A percentile compares a stretch with the other conserved stretches of the same genome.
These are phyloP conservation scores for Acacia melanoxylon DNA, from an alignment of 306 rosid genomes.

Conservation along the genomic window DNA sequence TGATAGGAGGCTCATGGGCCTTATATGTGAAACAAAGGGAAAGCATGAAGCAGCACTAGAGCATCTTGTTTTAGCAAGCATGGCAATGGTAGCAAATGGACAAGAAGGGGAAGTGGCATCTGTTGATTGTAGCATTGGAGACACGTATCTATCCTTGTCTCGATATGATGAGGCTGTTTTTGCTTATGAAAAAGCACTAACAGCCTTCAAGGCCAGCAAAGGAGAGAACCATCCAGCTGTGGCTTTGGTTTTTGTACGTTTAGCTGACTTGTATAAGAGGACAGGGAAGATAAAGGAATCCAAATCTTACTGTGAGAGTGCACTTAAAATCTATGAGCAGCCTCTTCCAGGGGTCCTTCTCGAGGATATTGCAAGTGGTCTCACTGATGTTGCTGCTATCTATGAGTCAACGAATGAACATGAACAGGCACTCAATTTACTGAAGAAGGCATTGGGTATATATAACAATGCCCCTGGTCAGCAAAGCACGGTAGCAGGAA, in stretches of 20 bases:
- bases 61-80: constrained; percentile 94
- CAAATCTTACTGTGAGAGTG: constrained; percentile 83
- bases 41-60: constrained; percentile 93
- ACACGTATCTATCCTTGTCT: constrained; percentile 77
- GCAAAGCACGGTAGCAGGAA: constrained; percentile 82
- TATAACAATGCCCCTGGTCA: constrained; percentile 85
- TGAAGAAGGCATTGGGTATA: constrained; percentile 70
- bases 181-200: constrained; percentile 85
- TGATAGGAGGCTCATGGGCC: constrained; percentile 98
- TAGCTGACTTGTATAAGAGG: constrained; percentile 81
- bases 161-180: constrained; percentile 85
- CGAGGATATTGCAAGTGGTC: constrained; percentile 93
- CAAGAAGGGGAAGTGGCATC: constrained; percentile 90
- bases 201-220: constrained; percentile 74
- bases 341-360: constrained; percentile 72
- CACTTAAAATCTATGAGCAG: constrained; percentile 83
- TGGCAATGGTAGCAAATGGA: constrained; percentile 87
- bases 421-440: constrained; percentile 77
- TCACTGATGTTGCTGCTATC: constrained; percentile 75
- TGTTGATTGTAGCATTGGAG: constrained; percentile 95
- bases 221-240: constrained; percentile 96
- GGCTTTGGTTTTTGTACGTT: constrained; percentile 73
- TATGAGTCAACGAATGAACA: constrained; percentile 86
- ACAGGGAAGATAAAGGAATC: constrained; percentile 86
- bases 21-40: constrained; percentile 87